Evolutionary conservation across 129 eudicot genomes (phyloP).

Genomic region (Scalesia atractyloides): DNA sequence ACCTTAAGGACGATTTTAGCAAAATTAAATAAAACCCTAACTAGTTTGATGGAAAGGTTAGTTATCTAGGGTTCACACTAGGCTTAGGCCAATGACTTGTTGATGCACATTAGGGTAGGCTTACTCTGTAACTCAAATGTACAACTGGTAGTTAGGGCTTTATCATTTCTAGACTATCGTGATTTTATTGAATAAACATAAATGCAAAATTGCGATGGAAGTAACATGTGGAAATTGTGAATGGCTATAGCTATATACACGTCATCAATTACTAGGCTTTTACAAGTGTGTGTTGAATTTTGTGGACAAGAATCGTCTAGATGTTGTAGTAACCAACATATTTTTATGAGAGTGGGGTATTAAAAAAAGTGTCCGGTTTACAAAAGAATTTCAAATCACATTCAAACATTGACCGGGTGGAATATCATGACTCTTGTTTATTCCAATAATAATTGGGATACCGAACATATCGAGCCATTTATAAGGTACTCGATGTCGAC

Average conservation of each 20-base stretch:
- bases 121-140: neutral
- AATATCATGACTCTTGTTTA: too few species aligned
- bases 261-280: constrained; percentile 4
- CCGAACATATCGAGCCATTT: too few species aligned
- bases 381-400: neutral
- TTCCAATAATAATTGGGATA: too few species aligned
- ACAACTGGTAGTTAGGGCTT: neutral
- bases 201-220: neutral
- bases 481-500: too few species aligned
- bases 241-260: neutral
- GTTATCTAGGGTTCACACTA: neutral
- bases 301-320: constrained; percentile 28
- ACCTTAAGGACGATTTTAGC: too few species aligned
- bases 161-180: too few species aligned
- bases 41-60: neutral
- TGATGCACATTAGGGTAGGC: constrained; percentile 6
- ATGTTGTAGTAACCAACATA: neutral
- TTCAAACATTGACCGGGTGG: too few species aligned
- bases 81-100: neutral
- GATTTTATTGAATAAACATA: neutral
- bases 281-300: constrained; percentile 12
- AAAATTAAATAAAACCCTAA: too few species aligned
- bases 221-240: neutral
- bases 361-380: neutral
- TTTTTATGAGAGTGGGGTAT: neutral